Base-by-base conservation (phyloP, 208 protist species). In the Wallacemonas rigidus region DNA sequence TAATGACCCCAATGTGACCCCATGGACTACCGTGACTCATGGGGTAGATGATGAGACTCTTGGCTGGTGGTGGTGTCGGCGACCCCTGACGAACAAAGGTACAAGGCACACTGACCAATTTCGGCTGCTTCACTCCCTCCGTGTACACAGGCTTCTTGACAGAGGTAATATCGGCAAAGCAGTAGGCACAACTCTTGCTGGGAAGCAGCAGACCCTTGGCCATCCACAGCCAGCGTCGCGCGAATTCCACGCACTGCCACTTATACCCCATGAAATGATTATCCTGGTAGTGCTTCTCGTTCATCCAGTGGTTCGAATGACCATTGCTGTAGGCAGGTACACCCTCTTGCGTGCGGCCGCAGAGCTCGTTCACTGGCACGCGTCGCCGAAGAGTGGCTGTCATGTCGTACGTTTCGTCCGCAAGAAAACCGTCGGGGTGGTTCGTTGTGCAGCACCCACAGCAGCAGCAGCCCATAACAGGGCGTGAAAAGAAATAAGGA, bases 191-290 rank as follows among this genome's bases (percentile, higher is more conserved):
- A 69, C 64, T 74, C 36, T 79, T 79, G 58, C 77, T 58, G 15
- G 83, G 90, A 15, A 95, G 82, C 43, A 83, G 62, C 17, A 95
- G 81, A 11, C 87, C 75, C 60, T 90, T 89, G 26, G 77, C 72
- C 47, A 75, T 51, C 77, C 83, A 87, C 35, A 95, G 78, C 85
- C 86, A 93, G 11, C 90, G 90, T 17, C 90, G 82, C 39, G 88
- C 88, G 68, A 92, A 95, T 77, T 95, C 88, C 2, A 95, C 90
- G 71, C 90, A 95, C 83, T 95, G 90, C 88, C 90, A 95, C 70
- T 89, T 82, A 67, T 91, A 92, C 14, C 90, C 90, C 81, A 89
- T 92, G 72, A 91, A 95, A 51, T 86, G 67, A 48, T 79, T 71
- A 40, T 86, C 76, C 17, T 62, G 41, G 64, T 79, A 87, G 74